Evolutionary conservation across 2,329 filamentous ascomycete genomes (phyloP), one percentile per base, ranked within the genome.

Genomic region (Rhynchosporium graminicola): DNA sequence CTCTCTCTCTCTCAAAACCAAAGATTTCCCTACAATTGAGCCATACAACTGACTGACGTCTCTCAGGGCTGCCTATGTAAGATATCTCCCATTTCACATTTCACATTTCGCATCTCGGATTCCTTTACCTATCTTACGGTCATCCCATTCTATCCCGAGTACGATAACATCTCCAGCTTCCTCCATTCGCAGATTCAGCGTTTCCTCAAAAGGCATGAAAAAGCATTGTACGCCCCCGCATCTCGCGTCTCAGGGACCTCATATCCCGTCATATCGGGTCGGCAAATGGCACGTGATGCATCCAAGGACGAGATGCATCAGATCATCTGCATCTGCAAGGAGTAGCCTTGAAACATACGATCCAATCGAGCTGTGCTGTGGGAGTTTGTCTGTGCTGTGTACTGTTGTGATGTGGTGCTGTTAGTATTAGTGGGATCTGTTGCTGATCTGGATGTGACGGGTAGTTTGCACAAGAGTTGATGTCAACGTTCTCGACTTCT

Each of bases 391-490:
- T 46, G 40, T 20, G 29, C 47, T 40, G 15, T 47, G 10, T 36
- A n/a, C 15, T 60, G 31, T 20, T 31, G n/a, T 43, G 54, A 26
- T 48, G 29, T 47, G 43, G 13, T 20, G 33, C 8, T 12, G 10
- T 10, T 3, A n/a, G 28, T 2, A 1, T 28, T 20, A 40, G 48
- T 31, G 20, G 42, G 40, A 55, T 43, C 5, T 20, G 9, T 28
- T 57, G 54, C 43, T 59, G 42, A 43, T 46, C 9, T 29, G 13
- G 33, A 31, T 61, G 31, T 56, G n/a, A 20, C 12, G 40, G 8
- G 15, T 31, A 97, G 91, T 97, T 90, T 76, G 94, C 89, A 55
- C 95, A 98, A 81, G 95, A 98, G 77, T 87, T 99, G 50, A 86
- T 99, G 43, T 96, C 92, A 1, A 99, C 94, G 0, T 99, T 99